phyloP scores from a whole-genome alignment of 1,284 basidiomycete genomes.

The Rhizoctonia solani region DNA sequence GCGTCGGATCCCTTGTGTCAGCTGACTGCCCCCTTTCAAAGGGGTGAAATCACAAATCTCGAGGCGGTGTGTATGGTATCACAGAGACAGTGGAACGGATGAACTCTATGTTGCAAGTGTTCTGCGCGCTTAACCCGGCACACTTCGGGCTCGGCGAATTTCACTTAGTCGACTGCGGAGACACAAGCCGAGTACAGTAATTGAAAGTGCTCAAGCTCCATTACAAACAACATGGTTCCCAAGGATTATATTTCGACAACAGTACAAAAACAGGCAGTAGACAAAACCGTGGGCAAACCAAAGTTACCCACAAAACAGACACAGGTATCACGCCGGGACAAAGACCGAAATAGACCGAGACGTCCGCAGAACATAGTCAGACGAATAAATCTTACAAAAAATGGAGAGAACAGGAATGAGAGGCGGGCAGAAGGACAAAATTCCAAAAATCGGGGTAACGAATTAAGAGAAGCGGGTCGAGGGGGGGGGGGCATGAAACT shows the following conservation, averaged over 20 bases:
- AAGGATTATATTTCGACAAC: conserved; percentile 32
- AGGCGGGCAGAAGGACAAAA: conserved; percentile 12
- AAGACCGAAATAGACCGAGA: neutral
- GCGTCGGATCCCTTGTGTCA: conserved; percentile 21
- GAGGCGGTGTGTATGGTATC: conserved; percentile 3
- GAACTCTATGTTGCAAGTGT: neutral
- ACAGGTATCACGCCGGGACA: conserved; percentile 15
- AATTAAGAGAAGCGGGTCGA: conserved; percentile 23
- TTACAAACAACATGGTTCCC: conserved; percentile 22
- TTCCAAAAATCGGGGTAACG: conserved; percentile 32
- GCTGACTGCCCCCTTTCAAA: conserved; percentile 21
- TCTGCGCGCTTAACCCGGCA: conserved; percentile 13
- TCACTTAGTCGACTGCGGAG: too few relatives aligned
- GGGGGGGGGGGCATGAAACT: neutral
- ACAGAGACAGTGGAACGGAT: neutral
- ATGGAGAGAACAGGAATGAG: conserved; percentile 2
- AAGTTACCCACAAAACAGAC: neutral
- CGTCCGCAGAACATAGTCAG: conserved; percentile 22
- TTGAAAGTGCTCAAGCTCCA: neutral
- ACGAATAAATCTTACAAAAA: conserved; percentile 25
- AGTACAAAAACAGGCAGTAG: conserved; percentile 14
- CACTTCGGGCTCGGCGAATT: neutral
- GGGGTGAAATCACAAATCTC: conserved; percentile 1
- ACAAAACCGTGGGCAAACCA: neutral
- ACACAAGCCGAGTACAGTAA: too few relatives aligned